Percentiles rank a stretch among this genome's conserved stretches.
Evolutionary conservation across 768 basidiomycete species (phyloP).

Genomic region (Thelephora aurantiotincta): DNA sequence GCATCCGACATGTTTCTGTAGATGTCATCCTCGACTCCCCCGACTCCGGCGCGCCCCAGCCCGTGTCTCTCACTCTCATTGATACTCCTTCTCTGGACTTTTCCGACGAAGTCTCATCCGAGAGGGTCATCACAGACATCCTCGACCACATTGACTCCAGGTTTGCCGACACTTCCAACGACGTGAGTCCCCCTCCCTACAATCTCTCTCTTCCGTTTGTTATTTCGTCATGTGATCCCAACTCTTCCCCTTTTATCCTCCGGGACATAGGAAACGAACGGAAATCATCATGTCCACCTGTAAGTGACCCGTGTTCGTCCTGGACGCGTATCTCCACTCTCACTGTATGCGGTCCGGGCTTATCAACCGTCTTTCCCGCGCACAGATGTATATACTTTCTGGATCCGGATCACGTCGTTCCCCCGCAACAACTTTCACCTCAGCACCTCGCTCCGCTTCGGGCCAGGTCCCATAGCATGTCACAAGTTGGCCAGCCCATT

Average conservation of each 20-base stretch:
- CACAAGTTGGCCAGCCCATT: conserved; percentile 58
- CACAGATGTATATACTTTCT: conserved; percentile 76
- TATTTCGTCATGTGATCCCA: conserved; percentile 9
- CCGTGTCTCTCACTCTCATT: conserved; percentile 55
- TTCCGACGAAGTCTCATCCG: conserved; percentile 46
- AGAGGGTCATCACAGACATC: conserved; percentile 52
- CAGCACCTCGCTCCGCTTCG: conserved; percentile 57
- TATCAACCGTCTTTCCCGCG: conserved; percentile 1
- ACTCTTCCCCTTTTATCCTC: not conserved
- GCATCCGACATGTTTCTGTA: conserved; percentile 55
- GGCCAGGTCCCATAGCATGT: conserved; percentile 56
- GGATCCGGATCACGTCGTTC: conserved; percentile 71
- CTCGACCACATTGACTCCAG: conserved; percentile 59
- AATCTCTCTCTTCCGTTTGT: conserved; percentile 10
- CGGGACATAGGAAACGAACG: conserved; percentile 49
- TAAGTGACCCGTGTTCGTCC: conserved; percentile 22
- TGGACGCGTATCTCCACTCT: conserved; percentile 16
- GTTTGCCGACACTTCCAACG: conserved; percentile 60
- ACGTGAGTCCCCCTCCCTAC: conserved; percentile 38
- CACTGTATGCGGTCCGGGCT: not conserved
- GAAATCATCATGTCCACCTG: conserved; percentile 76
- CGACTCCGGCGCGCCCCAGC: conserved; percentile 27
- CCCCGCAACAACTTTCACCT: conserved; percentile 52
- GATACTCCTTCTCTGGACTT: conserved; percentile 78
- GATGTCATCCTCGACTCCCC: conserved; percentile 52